Conservation (phyloP, 2,329 filamentous ascomycete species). For the Volutella citrinella region DNA sequence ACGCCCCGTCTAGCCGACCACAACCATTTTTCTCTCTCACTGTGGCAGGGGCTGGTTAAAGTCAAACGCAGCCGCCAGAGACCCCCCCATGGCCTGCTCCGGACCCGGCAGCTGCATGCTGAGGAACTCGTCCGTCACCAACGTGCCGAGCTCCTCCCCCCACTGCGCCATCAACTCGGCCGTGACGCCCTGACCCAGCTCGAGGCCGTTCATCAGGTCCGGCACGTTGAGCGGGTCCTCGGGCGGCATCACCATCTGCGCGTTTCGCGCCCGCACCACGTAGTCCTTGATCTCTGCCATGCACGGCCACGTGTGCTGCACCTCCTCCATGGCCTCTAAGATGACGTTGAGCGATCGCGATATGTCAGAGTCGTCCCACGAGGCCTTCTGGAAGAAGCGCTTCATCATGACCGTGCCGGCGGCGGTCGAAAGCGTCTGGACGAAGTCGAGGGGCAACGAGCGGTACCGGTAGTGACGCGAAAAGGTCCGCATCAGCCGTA, state of each 20-base stretch:
- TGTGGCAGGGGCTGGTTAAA: conserved; percentile 27
- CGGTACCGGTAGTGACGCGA: conserved; percentile 41
- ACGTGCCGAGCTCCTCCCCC: conserved; percentile 30
- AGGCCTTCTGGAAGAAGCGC: conserved; percentile 36
- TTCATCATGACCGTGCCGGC: conserved; percentile 47
- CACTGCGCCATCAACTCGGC: conserved; percentile 26
- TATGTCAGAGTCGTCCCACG: conserved; percentile 43
- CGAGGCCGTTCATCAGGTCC: conserved; percentile 32
- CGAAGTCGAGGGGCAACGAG: conserved; percentile 45
- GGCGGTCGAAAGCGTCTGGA: conserved; percentile 46
- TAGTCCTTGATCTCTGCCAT: conserved; percentile 40
- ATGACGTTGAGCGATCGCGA: conserved; percentile 46
- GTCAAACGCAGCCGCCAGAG: conserved; percentile 28
- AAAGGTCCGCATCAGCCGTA: conserved; percentile 43
- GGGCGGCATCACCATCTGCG: conserved; percentile 28
- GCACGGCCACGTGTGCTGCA: conserved; percentile 48
- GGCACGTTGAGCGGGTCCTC: conserved; percentile 30
- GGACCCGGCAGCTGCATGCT: conserved; percentile 30
- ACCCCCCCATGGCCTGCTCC: conserved; percentile 22
- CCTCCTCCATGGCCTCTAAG: conserved; percentile 48
- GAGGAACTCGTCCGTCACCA: conserved; percentile 33
- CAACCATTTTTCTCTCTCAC: no score
- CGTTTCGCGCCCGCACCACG: conserved; percentile 27
- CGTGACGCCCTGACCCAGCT: conserved; percentile 22
- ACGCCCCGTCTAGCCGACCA: no score